These are phyloP conservation scores for Diaporthe nobilis DNA, from an alignment of 2,329 filamentous ascomycete species.

Conservation along the genomic window DNA sequence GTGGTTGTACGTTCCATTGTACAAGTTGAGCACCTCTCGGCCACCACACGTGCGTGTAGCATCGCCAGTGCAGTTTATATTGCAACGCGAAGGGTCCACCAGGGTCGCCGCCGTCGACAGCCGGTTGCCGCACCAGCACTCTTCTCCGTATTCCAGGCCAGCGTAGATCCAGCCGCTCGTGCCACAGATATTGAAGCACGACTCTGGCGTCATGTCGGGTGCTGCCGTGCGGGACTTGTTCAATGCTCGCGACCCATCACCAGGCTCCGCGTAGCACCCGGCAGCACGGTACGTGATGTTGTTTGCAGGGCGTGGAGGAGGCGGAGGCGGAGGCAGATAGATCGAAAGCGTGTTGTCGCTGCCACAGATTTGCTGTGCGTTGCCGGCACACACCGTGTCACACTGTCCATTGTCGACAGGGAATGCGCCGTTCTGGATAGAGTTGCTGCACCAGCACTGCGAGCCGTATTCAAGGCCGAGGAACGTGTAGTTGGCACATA, in stretches of 20 bases:
- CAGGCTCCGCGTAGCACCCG: conserved; percentile 21
- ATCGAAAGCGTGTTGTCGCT: conserved; percentile 44
- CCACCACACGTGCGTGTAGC: conserved; percentile 11
- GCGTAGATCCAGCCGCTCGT: conserved; percentile 1
- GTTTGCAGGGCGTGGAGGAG: not conserved
- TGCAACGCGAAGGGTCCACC: conserved; percentile 4
- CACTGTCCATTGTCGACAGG: conserved; percentile 43
- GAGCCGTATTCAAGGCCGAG: conserved; percentile 55
- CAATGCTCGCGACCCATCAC: not conserved
- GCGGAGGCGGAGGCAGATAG: conserved; percentile 26
- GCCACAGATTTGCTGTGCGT: conserved; percentile 45
- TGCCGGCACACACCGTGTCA: conserved; percentile 45
- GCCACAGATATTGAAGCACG: conserved; percentile 27
- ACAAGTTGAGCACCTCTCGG: not conserved
- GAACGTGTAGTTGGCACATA: conserved; percentile 51
- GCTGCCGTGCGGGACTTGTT: not conserved
- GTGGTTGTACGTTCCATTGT: not conserved
- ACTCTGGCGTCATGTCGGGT: not conserved
- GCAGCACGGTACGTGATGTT: not conserved
- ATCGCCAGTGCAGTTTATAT: conserved; percentile 10
- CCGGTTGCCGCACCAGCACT: conserved; percentile 27
- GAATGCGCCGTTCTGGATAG: conserved; percentile 38
- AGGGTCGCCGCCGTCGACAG: not conserved
- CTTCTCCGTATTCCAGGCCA: conserved; percentile 23
- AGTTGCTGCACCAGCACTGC: conserved; percentile 53